Base-by-base conservation (phyloP, 2,329 filamentous ascomycete species). In the Cytospora piceicola region DNA sequence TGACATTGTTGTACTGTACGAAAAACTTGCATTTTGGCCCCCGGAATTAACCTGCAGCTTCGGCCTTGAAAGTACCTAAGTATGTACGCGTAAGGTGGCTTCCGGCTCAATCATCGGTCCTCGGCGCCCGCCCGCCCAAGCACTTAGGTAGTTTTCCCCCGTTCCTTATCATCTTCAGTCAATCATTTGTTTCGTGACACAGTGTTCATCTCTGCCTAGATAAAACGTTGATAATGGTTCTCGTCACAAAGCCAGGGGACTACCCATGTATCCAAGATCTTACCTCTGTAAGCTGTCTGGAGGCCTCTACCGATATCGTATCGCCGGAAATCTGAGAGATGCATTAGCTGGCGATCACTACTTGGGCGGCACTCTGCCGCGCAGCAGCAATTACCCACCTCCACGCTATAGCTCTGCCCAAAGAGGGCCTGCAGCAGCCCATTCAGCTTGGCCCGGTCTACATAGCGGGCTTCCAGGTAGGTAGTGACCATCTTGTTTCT, bases 271-370 rank as follows among this genome's bases (percentile, higher is more conserved):
- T 6, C 0, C 4, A 14, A 49, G 12, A 1, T 15, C 17, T 30
- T 49, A 49, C 56, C 24, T 58, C 56, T 6, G 56, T 58, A 6
- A 58, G 24, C 34, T 58, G 36, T 17, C 36, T 58, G 14, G 56
- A 58, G 4, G 56, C 24, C 39, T 46, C 56, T 29, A 58, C 20
- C 17, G 55, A 58, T 9, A 58, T 58, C 2, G 24, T 46, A 17
- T 49, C 36, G 3, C 56, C 36, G 11, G 36, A 6, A n/a, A 58
- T 49, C 56, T 58, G 36, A 6, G 20, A n/a, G 17, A 49, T 14
- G 27, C 15, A 15, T 24, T 20, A 32, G 20, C 24, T n/a, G 30
- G 24, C 17, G 4, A 11, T 20, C 27, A 29, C 27, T 29, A 58
- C 39, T 30, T 20, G 17, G 24, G 9, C 2, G 11, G 8, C 1